phyloP scores from a whole-genome alignment of 345 rosid species.

The Erysimum cheiranthoides region DNA sequence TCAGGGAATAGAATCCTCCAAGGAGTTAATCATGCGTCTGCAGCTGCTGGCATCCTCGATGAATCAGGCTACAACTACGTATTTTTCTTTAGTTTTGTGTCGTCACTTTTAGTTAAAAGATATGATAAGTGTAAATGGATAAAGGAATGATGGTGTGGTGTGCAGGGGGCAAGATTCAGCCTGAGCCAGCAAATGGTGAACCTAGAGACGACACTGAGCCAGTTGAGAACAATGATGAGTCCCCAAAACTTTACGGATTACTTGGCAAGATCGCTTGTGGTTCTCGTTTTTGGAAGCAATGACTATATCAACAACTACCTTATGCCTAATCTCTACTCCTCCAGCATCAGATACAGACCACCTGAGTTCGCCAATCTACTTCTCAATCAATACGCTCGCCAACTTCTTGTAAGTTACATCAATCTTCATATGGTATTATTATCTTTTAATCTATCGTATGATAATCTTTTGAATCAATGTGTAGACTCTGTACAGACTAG shows the following conservation, averaged over 20 bases:
- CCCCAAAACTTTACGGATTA: constrained; percentile 54
- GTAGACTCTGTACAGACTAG: constrained; percentile 71
- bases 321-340: constrained; percentile 68
- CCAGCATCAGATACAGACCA: constrained; percentile 61
- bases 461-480: constrained; percentile 22
- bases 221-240: constrained; percentile 57
- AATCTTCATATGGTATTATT: background rate
- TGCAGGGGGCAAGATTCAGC: constrained; percentile 68
- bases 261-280: constrained; percentile 55
- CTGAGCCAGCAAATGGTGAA: constrained; percentile 73
- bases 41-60: constrained; percentile 92
- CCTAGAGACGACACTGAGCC: constrained; percentile 65
- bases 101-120: background rate
- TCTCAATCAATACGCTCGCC: constrained; percentile 63
- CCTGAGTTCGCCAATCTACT: constrained; percentile 66
- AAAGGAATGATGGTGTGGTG: constrained; percentile 8
- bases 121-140: constrained; percentile 10
- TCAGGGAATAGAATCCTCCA: constrained; percentile 58
- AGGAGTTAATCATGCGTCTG: constrained; percentile 90
- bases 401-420: constrained; percentile 56
- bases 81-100: constrained; percentile 25
- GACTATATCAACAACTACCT: constrained; percentile 97
- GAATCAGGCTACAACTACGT: constrained; percentile 80
- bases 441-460: background rate
- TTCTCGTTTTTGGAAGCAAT: constrained; percentile 83